Conservation (phyloP, 2,329 filamentous ascomycete species). For the Tolypocladium endophyticum region DNA sequence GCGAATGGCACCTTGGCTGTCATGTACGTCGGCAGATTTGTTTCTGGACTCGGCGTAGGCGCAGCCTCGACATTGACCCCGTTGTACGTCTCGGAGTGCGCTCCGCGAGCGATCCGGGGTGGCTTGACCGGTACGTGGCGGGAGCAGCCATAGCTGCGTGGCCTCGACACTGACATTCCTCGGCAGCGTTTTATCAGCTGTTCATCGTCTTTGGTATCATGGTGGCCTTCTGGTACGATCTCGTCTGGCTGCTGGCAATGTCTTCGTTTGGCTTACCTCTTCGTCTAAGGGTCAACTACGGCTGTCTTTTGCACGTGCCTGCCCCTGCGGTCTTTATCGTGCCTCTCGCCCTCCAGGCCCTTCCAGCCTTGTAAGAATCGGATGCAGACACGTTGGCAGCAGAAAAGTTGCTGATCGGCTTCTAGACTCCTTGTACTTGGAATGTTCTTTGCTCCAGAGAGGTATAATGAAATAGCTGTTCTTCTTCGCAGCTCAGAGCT, state of each 20-base stretch:
- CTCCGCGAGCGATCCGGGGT: slow-evolving; percentile 38
- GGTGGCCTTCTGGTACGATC: slow-evolving; percentile 27
- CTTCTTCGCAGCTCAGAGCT: neutral
- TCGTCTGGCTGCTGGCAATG: neutral
- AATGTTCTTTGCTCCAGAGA: slow-evolving; percentile 49
- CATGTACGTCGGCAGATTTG: slow-evolving; percentile 56
- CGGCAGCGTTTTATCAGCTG: slow-evolving; percentile 34
- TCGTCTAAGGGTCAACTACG: slow-evolving; percentile 44
- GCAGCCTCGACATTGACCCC: slow-evolving; percentile 35
- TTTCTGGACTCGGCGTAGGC: slow-evolving; percentile 39
- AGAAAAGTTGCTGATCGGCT: neutral
- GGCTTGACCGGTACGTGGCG: slow-evolving; percentile 30
- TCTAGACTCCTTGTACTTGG: slow-evolving; percentile 40
- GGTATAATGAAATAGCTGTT: slow-evolving; percentile 9
- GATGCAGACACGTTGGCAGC: neutral
- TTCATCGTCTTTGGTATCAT: slow-evolving; percentile 35
- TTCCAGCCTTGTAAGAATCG: slow-evolving; percentile 43
- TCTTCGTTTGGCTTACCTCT: slow-evolving; percentile 3
- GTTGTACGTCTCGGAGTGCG: slow-evolving; percentile 37
- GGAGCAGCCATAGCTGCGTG: neutral
- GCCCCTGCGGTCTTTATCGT: slow-evolving; percentile 45
- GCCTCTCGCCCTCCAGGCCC: slow-evolving; percentile 52
- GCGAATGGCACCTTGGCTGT: slow-evolving; percentile 40
- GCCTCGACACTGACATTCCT: neutral
- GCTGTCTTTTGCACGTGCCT: slow-evolving; percentile 32